Conservation (phyloP, 208 protist species). For the Trypanosoma avium region DNA sequence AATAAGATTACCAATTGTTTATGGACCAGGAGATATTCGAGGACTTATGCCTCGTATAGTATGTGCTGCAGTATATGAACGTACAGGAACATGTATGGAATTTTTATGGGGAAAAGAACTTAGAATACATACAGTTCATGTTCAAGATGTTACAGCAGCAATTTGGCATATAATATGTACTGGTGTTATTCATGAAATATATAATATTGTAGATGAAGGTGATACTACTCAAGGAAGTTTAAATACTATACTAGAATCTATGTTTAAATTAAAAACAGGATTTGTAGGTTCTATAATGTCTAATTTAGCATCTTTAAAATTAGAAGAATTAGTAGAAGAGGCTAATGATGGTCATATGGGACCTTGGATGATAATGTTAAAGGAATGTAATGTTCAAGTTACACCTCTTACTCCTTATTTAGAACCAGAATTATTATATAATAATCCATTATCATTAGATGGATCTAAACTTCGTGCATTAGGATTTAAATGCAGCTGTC, state of each 20-base stretch:
- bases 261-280: constrained; percentile 89
- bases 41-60: constrained; percentile 89
- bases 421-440: constrained; percentile 87
- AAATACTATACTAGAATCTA: constrained; percentile 60
- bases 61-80: constrained; percentile 87
- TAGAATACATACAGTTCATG: constrained; percentile 92
- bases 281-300: constrained; percentile 70
- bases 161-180: constrained; percentile 65
- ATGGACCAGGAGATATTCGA: constrained; percentile 82
- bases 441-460: constrained; percentile 79
- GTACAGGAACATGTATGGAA: constrained; percentile 84
- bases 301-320: constrained; percentile 59
- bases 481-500: constrained; percentile 44
- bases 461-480: constrained; percentile 50
- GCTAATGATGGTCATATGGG: constrained; percentile 91
- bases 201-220: constrained; percentile 91
- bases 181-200: constrained; percentile 45
- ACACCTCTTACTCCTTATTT: constrained; percentile 90
- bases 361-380: constrained; percentile 86
- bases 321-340: constrained; percentile 47
- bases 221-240: constrained; percentile 88
- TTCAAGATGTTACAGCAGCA: constrained; percentile 82
- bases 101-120: constrained; percentile 87
- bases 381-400: constrained; percentile 52
- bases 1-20: constrained; percentile 88